Percentiles rank a stretch among this genome's conserved stretches.
phyloP scores from a whole-genome alignment of 371 early-diverging fungal genomes.

The Rhizopus sp. region DNA sequence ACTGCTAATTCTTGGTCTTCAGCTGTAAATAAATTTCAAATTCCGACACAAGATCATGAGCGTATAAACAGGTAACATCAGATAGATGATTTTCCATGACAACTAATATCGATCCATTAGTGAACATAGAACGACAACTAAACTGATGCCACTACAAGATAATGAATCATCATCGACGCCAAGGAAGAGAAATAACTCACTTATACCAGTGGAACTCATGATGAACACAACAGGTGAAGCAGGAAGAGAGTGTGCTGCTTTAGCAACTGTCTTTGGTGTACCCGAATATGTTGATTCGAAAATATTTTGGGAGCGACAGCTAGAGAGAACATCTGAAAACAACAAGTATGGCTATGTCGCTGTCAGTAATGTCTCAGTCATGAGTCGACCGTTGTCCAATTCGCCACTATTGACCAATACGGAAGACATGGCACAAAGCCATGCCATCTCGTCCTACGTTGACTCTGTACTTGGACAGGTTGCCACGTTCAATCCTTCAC shows the following conservation, averaged over 20 bases:
- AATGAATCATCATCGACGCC: conserved; percentile 15
- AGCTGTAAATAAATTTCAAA: conserved; percentile 18
- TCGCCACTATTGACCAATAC: conserved; percentile 2
- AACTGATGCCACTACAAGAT: conserved; percentile 23
- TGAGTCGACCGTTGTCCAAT: conserved; percentile 10
- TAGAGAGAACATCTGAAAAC: conserved; percentile 6
- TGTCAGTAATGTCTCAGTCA: conserved; percentile 12
- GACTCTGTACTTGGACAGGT: conserved; percentile 33
- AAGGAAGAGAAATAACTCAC: conserved; percentile 44
- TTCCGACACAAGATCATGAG: conserved; percentile 11
- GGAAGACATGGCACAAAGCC: background rate
- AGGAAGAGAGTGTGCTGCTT: conserved; percentile 44
- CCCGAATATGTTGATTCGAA: conserved; percentile 50
- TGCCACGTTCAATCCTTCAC: conserved; percentile 8
- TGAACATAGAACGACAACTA: background rate
- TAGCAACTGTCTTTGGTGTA: conserved; percentile 54
- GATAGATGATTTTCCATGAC: too few relatives aligned
- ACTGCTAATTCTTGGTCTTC: conserved; percentile 14
- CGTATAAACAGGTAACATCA: conserved; percentile 10
- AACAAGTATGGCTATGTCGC: conserved; percentile 17
- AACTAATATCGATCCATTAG: background rate
- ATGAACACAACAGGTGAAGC: conserved; percentile 40
- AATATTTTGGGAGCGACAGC: conserved; percentile 41
- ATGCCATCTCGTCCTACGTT: conserved; percentile 24
- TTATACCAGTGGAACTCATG: conserved; percentile 42